Base-by-base conservation (phyloP, 2,329 filamentous ascomycete species). In the Trichoderma sp. region DNA sequence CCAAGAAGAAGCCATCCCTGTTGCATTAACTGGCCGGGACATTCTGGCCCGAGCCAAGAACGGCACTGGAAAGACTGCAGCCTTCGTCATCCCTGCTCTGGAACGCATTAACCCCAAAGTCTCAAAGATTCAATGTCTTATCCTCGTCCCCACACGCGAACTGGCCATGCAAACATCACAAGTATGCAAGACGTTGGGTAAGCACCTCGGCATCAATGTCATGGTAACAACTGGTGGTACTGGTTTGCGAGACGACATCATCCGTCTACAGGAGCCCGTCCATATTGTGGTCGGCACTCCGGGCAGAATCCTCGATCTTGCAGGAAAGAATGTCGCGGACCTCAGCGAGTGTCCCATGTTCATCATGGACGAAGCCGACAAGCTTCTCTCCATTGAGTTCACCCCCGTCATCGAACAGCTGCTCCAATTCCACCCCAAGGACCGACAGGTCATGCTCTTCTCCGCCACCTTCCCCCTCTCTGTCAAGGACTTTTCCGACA, bases 141-240 rank as follows among this genome's bases (percentile, higher is more conserved):
- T 99, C 80, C 91, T 99, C 75, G 97, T 99, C 62, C 97, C 97
- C 45, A 99, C 97, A 78, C 91, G 97, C 90, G 97, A 99, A 87
- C 89, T 99, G 80, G 97, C 97, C 74, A 93, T 99, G 85, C 97
- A 99, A 85, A 99, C 97, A 76, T 99, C 97, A 67, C 97, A 99
- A 86, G 97, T 99, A 79, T 99, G 97, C 91, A 99, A 98, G 89
- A 98, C 93, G 14, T 91, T 99, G 64, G 97, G 97, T 78, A 98
- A 99, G 86, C 95, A 99, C 83, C 92, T 99, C 56, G 95, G 95
- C 75, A 90, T 99, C 86, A 98, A 99, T 82, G 96, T 99, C 82
- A 99, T 99, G 97, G 97, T 99, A 79, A 98, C 96, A 65, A 99
- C 97, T 29, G 97, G 97, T 85, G 97, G 97, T 81, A 98, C 97